Evolutionary conservation across 805 yeast species (phyloP), one percentile per base, ranked within the genome.

Genomic region (Metschnikowia chrysomelidarum): DNA sequence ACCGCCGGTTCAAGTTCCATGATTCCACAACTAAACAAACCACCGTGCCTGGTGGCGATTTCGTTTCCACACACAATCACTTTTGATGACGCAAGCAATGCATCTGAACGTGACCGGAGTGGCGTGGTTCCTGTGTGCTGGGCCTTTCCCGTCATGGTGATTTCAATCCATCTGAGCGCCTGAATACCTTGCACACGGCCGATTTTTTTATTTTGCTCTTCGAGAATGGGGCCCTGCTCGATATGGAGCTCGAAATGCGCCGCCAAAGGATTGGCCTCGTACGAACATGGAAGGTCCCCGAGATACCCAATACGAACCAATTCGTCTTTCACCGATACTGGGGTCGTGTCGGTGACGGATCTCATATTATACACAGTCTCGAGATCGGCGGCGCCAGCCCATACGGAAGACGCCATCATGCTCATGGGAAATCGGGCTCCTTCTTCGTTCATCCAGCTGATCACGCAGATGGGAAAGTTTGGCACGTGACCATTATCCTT

Each of bases 71-170:
- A 67, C 9, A 67, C 67, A 24, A 80, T 74, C 69, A 82, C 73
- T 40, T 64, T 67, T 2, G 86, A 63, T 7, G 81, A 74, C 2
- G 80, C 73, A 10, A 78, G 62, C 31, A 80, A 50, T 0, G 87
- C 78, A 56, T 82, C 88, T 15, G 73, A 65, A 49, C 88, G 68
- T 32, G 74, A 64, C 24, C 60, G 57, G 60, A 82, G 61, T 11
- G 87, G 87, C 0, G 88, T 82, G 1, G 87, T 78, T 12, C 89
- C 89, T 0, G 88, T 78, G 51, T 82, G 89, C 34, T 78, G 79
- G 3, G 85, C 82, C 46, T 68, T 72, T 27, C 89, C 89, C 7
- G 50, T 60, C 15, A 82, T 71, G n/a, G 57, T 66, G 16, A 78
- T 65, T 30, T 70, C 74, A 35, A 68, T 63, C 89, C 89, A 82